Conservation (phyloP, 768 basidiomycete genomes). For the Calocybe cyanea region DNA sequence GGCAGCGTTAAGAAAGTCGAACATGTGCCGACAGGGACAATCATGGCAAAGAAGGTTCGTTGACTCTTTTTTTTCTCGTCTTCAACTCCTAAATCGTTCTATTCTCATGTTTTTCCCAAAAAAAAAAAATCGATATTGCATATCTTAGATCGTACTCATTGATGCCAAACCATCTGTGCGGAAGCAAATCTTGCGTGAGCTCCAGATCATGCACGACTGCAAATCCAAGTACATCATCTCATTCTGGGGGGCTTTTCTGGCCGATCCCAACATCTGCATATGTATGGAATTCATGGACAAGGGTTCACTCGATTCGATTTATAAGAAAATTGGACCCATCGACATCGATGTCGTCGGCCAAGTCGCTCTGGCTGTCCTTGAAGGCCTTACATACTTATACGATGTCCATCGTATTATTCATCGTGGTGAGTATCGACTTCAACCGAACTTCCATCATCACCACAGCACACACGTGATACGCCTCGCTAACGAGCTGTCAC, state of each 20-base stretch:
- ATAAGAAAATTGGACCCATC: slow-evolving; percentile 93
- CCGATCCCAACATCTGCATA: slow-evolving; percentile 97
- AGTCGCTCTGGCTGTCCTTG: slow-evolving; percentile 92
- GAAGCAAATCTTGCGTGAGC: slow-evolving; percentile 95
- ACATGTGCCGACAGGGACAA: slow-evolving; percentile 83
- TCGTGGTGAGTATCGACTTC: slow-evolving; percentile 62
- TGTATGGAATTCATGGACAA: slow-evolving; percentile 98
- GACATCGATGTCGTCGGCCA: slow-evolving; percentile 89
- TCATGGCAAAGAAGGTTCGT: slow-evolving; percentile 97
- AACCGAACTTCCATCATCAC: background rate
- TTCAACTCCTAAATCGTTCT: background rate
- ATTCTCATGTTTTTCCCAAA: slow-evolving; percentile 1
- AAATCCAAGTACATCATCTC: slow-evolving; percentile 91
- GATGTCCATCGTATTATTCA: slow-evolving; percentile 98
- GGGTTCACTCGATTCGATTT: slow-evolving; percentile 90
- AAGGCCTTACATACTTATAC: slow-evolving; percentile 95
- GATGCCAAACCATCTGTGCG: slow-evolving; percentile 94
- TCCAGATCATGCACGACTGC: slow-evolving; percentile 99
- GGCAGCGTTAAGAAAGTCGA: slow-evolving; percentile 97
- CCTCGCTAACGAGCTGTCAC: slow-evolving; percentile 21
- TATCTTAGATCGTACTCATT: slow-evolving; percentile 81
- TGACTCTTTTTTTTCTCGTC: background rate
- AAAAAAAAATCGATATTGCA: background rate
- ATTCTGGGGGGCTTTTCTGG: slow-evolving; percentile 94
- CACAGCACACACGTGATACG: slow-evolving; percentile 1